Evolutionary conservation across 306 rosid genomes (phyloP).

Genomic region (Elaeagnus macrophylla): DNA sequence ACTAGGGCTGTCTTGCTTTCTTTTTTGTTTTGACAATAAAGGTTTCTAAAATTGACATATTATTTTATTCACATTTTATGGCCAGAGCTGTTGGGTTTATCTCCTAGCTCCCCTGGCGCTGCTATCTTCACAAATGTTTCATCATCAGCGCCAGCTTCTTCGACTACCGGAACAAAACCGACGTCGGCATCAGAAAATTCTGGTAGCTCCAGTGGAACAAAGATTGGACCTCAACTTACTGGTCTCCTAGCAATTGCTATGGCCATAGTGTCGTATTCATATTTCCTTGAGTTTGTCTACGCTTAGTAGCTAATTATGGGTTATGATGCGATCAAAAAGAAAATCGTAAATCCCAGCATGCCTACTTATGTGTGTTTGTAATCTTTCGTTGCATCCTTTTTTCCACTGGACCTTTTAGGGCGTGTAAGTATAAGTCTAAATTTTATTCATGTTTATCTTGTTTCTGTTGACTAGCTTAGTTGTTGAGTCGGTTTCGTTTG

Average conservation of each 20-base stretch:
- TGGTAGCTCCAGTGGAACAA: constrained; percentile 9
- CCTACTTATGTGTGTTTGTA: not conserved
- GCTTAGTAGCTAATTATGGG: not conserved
- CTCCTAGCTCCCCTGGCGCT: constrained; percentile 67
- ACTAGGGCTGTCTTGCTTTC: too few species aligned
- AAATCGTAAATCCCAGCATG: not conserved
- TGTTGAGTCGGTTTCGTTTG: too few species aligned
- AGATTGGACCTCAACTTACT: constrained; percentile 15
- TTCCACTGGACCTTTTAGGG: too few species aligned
- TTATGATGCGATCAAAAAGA: not conserved
- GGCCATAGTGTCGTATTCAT: constrained; percentile 22
- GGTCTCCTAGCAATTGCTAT: constrained; percentile 21
- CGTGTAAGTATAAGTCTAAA: too few species aligned
- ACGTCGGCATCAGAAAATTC: constrained; percentile 3
- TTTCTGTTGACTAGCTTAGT: too few species aligned
- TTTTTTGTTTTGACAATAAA: too few species aligned
- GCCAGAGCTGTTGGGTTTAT: constrained; percentile 58
- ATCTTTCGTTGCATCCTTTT: constrained; percentile 2
- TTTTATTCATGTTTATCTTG: too few species aligned
- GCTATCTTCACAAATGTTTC: constrained; percentile 54
- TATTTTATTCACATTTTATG: not conserved
- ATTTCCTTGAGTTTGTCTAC: constrained; percentile 17
- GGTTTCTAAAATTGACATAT: not conserved
- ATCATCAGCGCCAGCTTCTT: not conserved
- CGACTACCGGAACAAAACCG: not conserved